Conservation (phyloP, 2,329 filamentous ascomycete species). For the Juglanconis sp. region DNA sequence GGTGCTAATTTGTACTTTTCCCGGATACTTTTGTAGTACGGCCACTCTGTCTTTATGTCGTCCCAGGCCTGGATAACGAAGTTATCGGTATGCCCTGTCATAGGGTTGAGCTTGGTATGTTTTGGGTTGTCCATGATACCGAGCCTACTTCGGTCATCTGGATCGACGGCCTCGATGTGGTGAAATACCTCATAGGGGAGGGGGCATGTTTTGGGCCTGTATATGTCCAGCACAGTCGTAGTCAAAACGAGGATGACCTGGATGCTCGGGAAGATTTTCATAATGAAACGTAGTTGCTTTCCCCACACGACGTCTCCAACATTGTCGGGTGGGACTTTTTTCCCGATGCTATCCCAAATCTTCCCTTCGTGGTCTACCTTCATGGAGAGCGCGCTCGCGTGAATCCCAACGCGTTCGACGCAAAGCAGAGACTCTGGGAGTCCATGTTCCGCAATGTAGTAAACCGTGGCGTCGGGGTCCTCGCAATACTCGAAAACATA, state of each 20-base stretch:
- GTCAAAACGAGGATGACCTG: constrained; percentile 2
- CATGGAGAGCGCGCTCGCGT: constrained; percentile 5
- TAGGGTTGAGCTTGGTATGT: background rate
- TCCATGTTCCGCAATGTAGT: background rate
- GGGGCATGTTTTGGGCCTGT: background rate
- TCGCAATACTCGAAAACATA: constrained; percentile 14
- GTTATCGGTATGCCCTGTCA: constrained; percentile 3
- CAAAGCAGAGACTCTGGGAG: background rate
- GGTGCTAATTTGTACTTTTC: background rate
- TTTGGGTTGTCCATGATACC: constrained; percentile 1
- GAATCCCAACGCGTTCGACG: constrained; percentile 10
- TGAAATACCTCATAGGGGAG: constrained; percentile 1
- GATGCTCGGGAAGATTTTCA: background rate
- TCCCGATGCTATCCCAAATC: background rate
- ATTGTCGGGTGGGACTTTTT: background rate
- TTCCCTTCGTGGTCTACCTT: background rate
- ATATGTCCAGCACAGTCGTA: background rate
- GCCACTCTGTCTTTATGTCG: constrained; percentile 1
- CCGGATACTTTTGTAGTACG: background rate
- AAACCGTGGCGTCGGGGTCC: background rate
- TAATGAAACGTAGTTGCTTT: constrained; percentile 12
- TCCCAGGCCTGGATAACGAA: constrained; percentile 12
- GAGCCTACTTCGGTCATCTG: constrained; percentile 2
- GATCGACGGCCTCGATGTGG: constrained; percentile 1
- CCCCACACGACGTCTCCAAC: constrained; percentile 9